These are phyloP conservation scores for Vickermania ingenoplastis DNA, from an alignment of 208 protist genomes.

Conservation along the genomic window DNA sequence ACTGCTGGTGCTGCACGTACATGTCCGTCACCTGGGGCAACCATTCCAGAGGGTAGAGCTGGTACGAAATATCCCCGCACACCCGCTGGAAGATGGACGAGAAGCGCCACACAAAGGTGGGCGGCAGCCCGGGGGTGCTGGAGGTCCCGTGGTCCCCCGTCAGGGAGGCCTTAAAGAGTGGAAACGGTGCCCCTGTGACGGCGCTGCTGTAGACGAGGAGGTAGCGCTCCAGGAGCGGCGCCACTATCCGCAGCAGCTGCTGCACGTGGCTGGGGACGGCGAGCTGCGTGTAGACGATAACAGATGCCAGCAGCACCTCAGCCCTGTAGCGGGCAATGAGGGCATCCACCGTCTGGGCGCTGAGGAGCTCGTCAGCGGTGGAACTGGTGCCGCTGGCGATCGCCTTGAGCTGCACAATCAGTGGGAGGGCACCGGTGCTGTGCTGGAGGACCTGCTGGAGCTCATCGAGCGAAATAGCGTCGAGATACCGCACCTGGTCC, in stretches of 20 bases:
- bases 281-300: constrained; percentile 71
- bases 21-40: constrained; percentile 31
- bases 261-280: constrained; percentile 51
- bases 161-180: neutral
- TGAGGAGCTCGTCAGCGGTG: neutral
- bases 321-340: constrained; percentile 33
- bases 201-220: neutral
- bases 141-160: neutral
- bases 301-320: constrained; percentile 61
- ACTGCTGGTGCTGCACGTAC: constrained; percentile 1
- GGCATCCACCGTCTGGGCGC: neutral
- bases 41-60: constrained; percentile 82
- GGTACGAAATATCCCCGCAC: constrained; percentile 17
- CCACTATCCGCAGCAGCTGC: constrained; percentile 47
- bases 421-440: constrained; percentile 33
- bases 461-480: constrained; percentile 27
- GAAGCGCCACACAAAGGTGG: neutral
- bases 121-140: no score
- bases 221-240: constrained; percentile 31
- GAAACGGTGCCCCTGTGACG: neutral
- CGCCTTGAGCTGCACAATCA: constrained; percentile 65
- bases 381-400: constrained; percentile 8
- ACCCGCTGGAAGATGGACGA: neutral
- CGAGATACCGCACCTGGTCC: constrained; percentile 20
- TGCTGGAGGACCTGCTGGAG: constrained; percentile 33